Evolutionary conservation across 345 rosid genomes (phyloP), one percentile per base, ranked within the genome.

Genomic region (Eucalyptus pauciflora): DNA sequence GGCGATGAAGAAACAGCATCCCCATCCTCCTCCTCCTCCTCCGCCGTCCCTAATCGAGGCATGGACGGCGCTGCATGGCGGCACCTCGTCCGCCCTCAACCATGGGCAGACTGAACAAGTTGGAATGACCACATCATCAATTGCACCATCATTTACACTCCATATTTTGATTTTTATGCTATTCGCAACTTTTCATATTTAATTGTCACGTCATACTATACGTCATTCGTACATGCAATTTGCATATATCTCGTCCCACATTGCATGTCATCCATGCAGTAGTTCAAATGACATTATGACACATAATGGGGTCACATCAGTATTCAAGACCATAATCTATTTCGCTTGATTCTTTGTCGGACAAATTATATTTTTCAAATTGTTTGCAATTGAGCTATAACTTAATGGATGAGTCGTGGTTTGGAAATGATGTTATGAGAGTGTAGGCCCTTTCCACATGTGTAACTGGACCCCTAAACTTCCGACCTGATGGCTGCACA

Each of bases 311-410:
- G 37, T 64, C 41, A 14, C 10, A n/a, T n/a, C 3, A 3, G 10
- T 7, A n/a, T n/a, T 14, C 76, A n/a, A n/a, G 41, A 64, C 5
- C 58, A 33, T 6, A 14, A 64, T 64, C 41, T n/a, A 64, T 64
- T 64, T 64, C 0, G 22, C 10, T 3, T 0, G 3, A 64, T n/a
- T 64, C 1, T 5, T n/a, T 64, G 20, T 5, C 1, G 5, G 76
- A 8, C 37, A n/a, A 64, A 64, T 4, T 13, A 52, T 20, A 52
- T 52, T 52, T 52, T 52, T 7, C 17, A 7, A 62, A 1, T 4
- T 5, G 5, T n/a, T 7, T 64, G 71, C 71, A n/a, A n/a, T 29
- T 64, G 71, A 64, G 71, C 37, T 64, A n/a, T 29, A 37, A n/a
- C 71, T 14, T 64, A n/a, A 29, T 14, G 17, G 15, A 7, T 29